Evolutionary conservation across 257 asterid species (phyloP), one percentile per base, ranked within the genome.

Genomic region (Linaria vulgaris): DNA sequence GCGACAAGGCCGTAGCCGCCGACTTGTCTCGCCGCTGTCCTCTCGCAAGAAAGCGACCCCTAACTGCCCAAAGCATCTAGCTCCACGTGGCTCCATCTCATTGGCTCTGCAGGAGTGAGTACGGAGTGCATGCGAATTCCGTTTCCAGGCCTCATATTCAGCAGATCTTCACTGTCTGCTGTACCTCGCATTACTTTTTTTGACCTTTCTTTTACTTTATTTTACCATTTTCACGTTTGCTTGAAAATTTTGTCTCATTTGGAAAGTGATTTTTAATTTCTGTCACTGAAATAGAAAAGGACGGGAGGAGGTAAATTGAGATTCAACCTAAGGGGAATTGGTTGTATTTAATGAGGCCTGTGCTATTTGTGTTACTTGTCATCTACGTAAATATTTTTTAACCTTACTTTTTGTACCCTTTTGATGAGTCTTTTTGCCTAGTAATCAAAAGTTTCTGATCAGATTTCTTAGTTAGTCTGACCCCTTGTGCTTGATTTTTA

Each of bases 121-220:
- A 13, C 24, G 56, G 76, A 72, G 75, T 54, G 79, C 87, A 85
- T 76, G 89, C 83, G 83, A 78, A 76, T 78, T 65, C 78, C 78
- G 55, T 85, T 85, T 82, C 79, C 62, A 59, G 79, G 68, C 67
- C 65, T 39, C 74, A 49, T 70, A 45, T 45, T 63, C 63, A 63
- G 65, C 66, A 41, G 47, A 34, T 23, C 72, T 60, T 19, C 66
- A 4, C 66, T 39, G 41, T 30, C 24, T 6, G 41, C 47, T 50
- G 71, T 75, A 7, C 68, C n/a, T 61, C 63, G 0, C 5, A 17
- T 12, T 24, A 57, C 17, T 5, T 12, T 14, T 61, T 46, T 50
- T 46, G 4, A 50, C 50, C 50, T 9, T 9, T 31, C 15, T 16
- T 70, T 63, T 43, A 56, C 59, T 75, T 51, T 27, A 27, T 27